Evolutionary conservation across 2,329 filamentous ascomycete genomes (phyloP).

Genomic region (Pseudohalonectria lignicola): DNA sequence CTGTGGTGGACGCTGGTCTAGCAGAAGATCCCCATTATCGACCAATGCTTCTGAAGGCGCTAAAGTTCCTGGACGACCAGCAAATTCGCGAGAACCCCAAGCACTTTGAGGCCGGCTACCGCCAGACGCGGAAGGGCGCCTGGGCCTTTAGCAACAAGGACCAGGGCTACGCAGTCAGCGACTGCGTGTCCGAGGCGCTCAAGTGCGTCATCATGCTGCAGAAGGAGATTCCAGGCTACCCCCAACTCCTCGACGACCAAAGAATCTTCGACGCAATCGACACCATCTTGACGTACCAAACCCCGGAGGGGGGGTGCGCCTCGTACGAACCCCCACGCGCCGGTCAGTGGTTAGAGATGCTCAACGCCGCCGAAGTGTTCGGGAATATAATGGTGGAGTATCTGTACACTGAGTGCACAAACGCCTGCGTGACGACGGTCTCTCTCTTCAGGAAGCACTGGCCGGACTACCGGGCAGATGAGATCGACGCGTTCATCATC

Average conservation of each 20-base stretch:
- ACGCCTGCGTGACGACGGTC: conserved; percentile 80
- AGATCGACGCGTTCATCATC: conserved; percentile 63
- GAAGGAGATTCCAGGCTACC: conserved; percentile 63
- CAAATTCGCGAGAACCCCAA: conserved; percentile 78
- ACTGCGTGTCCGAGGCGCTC: conserved; percentile 85
- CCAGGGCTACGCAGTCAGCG: conserved; percentile 91
- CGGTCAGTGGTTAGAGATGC: conserved; percentile 64
- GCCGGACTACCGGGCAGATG: conserved; percentile 65
- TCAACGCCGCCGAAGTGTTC: conserved; percentile 96
- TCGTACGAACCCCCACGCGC: conserved; percentile 83
- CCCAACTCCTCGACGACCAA: conserved; percentile 60
- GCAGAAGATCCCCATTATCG: conserved; percentile 67
- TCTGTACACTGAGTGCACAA: conserved; percentile 96
- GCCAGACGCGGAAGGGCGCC: conserved; percentile 81
- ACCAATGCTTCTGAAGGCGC: conserved; percentile 71
- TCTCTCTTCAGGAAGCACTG: conserved; percentile 73
- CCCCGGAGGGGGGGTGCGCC: conserved; percentile 72
- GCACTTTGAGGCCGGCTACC: conserved; percentile 72
- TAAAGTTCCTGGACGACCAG: conserved; percentile 80
- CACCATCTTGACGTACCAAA: conserved; percentile 85
- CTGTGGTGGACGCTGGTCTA: conserved; percentile 67
- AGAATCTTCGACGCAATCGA: conserved; percentile 83
- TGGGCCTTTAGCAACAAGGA: conserved; percentile 92
- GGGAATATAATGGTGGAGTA: conserved; percentile 98
- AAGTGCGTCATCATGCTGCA: conserved; percentile 79